Percentiles rank a stretch among this genome's conserved stretches.
Conservation (phyloP, 2,329 filamentous ascomycete genomes). For the Talaromyces sp. region DNA sequence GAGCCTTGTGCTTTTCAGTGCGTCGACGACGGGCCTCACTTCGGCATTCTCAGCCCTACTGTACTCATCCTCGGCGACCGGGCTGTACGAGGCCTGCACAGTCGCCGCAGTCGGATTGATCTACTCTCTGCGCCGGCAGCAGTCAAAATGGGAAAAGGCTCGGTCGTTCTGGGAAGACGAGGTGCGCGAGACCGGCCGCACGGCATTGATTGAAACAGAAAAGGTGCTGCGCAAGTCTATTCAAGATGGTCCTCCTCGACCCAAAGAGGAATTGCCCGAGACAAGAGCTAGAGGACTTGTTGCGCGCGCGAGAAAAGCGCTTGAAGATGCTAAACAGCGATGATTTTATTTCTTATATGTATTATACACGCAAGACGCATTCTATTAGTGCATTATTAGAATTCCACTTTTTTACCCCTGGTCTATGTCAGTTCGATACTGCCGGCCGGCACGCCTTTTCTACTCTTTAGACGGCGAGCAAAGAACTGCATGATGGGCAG, state of each 20-base stretch:
- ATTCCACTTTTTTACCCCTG: not conserved
- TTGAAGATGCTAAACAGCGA: conserved; percentile 30
- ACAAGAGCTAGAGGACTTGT: conserved; percentile 41
- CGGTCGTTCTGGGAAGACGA: conserved; percentile 48
- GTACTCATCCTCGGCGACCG: conserved; percentile 49
- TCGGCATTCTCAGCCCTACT: conserved; percentile 52
- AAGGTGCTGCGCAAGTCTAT: conserved; percentile 44
- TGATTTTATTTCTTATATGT: conserved; percentile 2
- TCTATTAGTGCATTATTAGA: conserved; percentile 1
- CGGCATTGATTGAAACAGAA: conserved; percentile 51
- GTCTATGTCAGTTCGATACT: conserved; percentile 36
- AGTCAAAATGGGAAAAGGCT: conserved; percentile 54
- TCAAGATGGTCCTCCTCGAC: conserved; percentile 31
- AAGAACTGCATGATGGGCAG: conserved; percentile 80
- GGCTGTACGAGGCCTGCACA: conserved; percentile 54
- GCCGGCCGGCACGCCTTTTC: conserved; percentile 41
- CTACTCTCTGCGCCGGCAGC: conserved; percentile 53
- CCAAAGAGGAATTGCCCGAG: conserved; percentile 35
- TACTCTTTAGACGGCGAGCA: conserved; percentile 37
- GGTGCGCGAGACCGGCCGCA: conserved; percentile 53
- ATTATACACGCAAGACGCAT: not conserved
- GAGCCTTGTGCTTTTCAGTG: conserved; percentile 67
- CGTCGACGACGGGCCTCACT: conserved; percentile 64
- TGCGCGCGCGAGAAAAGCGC: conserved; percentile 39
- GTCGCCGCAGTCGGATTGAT: conserved; percentile 55